A percentile compares a stretch with the other conserved stretches of the same genome.
Evolutionary conservation across 2,329 filamentous ascomycete species (phyloP).

Genomic region (Ophiostoma ulmi): DNA sequence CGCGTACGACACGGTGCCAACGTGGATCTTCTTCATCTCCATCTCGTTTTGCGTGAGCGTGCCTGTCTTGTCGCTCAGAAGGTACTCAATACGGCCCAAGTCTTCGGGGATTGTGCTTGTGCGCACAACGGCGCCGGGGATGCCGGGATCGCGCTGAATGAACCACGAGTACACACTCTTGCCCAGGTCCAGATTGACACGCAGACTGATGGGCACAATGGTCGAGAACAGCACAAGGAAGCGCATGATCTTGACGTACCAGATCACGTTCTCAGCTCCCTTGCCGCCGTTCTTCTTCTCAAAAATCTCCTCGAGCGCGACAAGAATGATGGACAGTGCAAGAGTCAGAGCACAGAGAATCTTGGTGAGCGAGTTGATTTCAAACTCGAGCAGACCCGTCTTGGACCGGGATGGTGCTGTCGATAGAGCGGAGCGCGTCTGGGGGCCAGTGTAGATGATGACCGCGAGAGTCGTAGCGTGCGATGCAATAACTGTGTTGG

Average conservation of each 20-base stretch:
- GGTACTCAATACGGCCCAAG: slow-evolving; percentile 88
- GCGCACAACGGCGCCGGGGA: slow-evolving; percentile 85
- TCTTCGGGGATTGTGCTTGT: slow-evolving; percentile 98
- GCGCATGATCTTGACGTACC: slow-evolving; percentile 98
- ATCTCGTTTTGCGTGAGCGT: slow-evolving; percentile 97
- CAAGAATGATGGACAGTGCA: slow-evolving; percentile 77
- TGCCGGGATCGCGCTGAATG: slow-evolving; percentile 85
- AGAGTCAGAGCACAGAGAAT: slow-evolving; percentile 88
- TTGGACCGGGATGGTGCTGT: slow-evolving; percentile 90
- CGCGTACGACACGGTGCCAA: slow-evolving; percentile 95
- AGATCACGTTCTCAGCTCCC: slow-evolving; percentile 55
- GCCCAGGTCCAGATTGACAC: slow-evolving; percentile 94
- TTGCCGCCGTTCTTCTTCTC: slow-evolving; percentile 41
- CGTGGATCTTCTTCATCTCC: slow-evolving; percentile 98
- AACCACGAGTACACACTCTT: slow-evolving; percentile 96
- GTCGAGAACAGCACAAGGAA: slow-evolving; percentile 98
- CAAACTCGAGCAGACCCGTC: slow-evolving; percentile 85
- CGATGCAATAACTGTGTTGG: slow-evolving; percentile 93
- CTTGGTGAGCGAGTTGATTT: slow-evolving; percentile 96
- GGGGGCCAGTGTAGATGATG: slow-evolving; percentile 88
- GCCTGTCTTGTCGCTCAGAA: slow-evolving; percentile 96
- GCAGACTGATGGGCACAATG: slow-evolving; percentile 93
- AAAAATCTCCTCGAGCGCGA: slow-evolving; percentile 77
- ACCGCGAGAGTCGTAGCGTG: slow-evolving; percentile 83
- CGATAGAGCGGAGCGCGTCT: slow-evolving; percentile 89